Evolutionary conservation across 75 land plant species (phyloP), one percentile per base, ranked within the genome.

Genomic region (Picea glauca): DNA sequence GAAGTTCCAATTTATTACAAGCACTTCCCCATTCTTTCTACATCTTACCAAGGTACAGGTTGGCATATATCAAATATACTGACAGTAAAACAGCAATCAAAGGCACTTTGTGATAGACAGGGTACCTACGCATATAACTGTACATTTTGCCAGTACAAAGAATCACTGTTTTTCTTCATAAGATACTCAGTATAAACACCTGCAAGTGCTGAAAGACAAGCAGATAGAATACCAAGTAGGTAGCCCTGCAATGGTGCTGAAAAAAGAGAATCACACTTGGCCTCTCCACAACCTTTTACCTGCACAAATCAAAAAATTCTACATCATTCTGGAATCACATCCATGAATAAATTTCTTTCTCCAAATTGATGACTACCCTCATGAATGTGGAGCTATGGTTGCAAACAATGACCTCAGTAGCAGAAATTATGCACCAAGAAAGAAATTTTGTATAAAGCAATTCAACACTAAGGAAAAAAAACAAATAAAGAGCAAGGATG

Each of bases 141-240:
- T 57, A 93, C 86, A 87, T 97, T 97, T 79, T 97, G 99, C 98
- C 98, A 97, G 66, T 97, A 93, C 11, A 97, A 80, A 76, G 94
- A 93, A 59, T 91, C 98, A 79, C 91, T 90, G 76, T 95, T 95
- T 80, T 95, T 97, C 91, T 97, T 97, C 98, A 97, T 89, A 70
- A 97, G 80, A 73, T 88, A 97, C 81, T 97, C 99, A 18, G 96
- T 97, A 76, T 97, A 97, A 31, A 97, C 91, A 74, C 99, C 99
- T 30, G 99, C 99, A 67, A 91, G 75, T 15, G 99, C 99, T 58
- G 98, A 97, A 50, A 97, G 94, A 74, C 93, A 97, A 38, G 99
- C 98, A 77, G 99, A 97, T 11, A 97, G 70, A 15, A 95, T 76
- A 38, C 96, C 96, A 31, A 94, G 84, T 80, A 97, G 60, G 62